Conservation (phyloP, 441 rosid genomes). For the Raphanus hybrid region DNA sequence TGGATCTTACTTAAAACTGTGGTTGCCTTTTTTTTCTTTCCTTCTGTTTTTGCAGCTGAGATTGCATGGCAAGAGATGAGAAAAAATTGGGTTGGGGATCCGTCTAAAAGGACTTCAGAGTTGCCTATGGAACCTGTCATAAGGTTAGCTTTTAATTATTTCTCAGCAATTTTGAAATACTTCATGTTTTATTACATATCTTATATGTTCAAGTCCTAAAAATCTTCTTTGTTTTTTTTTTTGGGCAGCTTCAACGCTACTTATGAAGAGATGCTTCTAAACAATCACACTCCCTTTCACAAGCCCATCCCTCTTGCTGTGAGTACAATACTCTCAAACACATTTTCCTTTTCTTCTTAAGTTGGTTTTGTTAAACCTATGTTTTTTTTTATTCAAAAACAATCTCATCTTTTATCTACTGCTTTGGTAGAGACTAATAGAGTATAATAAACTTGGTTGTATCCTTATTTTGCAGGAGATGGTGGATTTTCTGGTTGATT, state of each 20-base stretch:
- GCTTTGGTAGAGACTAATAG: not conserved
- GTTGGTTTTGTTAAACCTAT: not conserved
- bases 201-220: not conserved
- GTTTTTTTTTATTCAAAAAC: not conserved
- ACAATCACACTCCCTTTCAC: slow-evolving; percentile 51
- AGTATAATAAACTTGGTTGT: slow-evolving; percentile 6
- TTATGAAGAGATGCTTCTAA: slow-evolving; percentile 58
- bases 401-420: not conserved
- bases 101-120: slow-evolving; percentile 48
- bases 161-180: not conserved
- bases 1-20: too few relatives aligned
- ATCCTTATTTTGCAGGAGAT: slow-evolving; percentile 52
- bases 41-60: slow-evolving; percentile 48
- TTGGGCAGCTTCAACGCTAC: slow-evolving; percentile 60
- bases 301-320: slow-evolving; percentile 65
- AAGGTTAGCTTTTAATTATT: slow-evolving; percentile 36
- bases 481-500: slow-evolving; percentile 65
- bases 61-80: slow-evolving; percentile 62
- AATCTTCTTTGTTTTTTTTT: not conserved
- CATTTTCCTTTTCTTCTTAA: not conserved
- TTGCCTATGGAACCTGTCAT: slow-evolving; percentile 56
- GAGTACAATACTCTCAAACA: slow-evolving; percentile 32
- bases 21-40: slow-evolving; percentile 5
- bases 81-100: slow-evolving; percentile 65
- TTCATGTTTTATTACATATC: slow-evolving; percentile 5